These are phyloP conservation scores for Oryza glaberrima DNA, from an alignment of 176 grass and related monocot species.

Conservation along the genomic window DNA sequence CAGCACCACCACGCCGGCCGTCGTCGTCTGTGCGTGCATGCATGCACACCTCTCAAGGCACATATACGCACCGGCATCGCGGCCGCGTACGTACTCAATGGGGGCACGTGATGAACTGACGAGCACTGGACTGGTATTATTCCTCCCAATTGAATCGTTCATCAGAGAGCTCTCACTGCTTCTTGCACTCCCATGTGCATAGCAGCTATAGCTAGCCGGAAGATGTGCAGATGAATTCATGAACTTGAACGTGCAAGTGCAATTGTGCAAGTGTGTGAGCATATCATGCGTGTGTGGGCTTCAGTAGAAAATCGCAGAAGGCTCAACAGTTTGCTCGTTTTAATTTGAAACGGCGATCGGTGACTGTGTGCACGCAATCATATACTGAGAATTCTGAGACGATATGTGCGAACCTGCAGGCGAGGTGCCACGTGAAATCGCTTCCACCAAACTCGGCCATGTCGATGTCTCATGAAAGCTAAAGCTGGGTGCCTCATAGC, in stretches of 20 bases:
- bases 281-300: not conserved
- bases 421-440: conserved; percentile 22
- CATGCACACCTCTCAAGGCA: not conserved
- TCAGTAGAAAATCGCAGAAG: not conserved
- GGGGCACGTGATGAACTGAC: conserved; percentile 14
- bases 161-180: not conserved
- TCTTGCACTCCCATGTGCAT: not conserved
- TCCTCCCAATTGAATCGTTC: conserved; percentile 23
- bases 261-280: not conserved
- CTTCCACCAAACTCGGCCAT: conserved; percentile 29
- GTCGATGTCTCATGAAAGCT: conserved; percentile 43
- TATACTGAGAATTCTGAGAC: not conserved
- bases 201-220: not conserved
- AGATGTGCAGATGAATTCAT: not conserved
- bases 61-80: not conserved
- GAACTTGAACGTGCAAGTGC: not conserved
- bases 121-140: not conserved
- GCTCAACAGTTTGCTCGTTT: not conserved
- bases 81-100: not conserved
- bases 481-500: not conserved
- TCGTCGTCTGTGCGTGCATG: not conserved
- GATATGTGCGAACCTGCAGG: conserved; percentile 16
- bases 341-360: not conserved
- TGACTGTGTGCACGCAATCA: not conserved
- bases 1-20: too few relatives aligned